Evolutionary conservation across 2,329 filamentous ascomycete genomes (phyloP).

Genomic region (Trichoderma arundinaceum): DNA sequence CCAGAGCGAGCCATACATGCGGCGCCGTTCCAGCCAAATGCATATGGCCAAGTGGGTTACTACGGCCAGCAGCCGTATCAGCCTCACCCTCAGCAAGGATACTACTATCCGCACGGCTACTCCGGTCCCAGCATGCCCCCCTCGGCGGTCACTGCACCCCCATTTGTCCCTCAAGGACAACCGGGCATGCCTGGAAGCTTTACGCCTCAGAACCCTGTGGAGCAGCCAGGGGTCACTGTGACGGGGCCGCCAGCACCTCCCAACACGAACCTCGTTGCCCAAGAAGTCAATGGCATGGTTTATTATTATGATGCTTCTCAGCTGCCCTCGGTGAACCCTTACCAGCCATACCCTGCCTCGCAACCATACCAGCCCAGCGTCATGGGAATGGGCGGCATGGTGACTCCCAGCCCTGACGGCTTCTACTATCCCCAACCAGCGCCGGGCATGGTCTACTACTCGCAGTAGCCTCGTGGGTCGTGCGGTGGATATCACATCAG

Average conservation of each 20-base stretch:
- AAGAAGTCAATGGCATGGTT: slow-evolving; percentile 94
- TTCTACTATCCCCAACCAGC: slow-evolving; percentile 72
- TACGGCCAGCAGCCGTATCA: slow-evolving; percentile 53
- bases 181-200: slow-evolving; percentile 51
- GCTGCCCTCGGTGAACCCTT: slow-evolving; percentile 60
- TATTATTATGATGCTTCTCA: slow-evolving; percentile 91
- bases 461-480: slow-evolving; percentile 54
- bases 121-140: slow-evolving; percentile 58
- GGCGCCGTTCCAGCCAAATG: slow-evolving; percentile 82
- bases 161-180: slow-evolving; percentile 63
- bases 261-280: slow-evolving; percentile 65
- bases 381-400: slow-evolving; percentile 79
- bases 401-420: slow-evolving; percentile 68
- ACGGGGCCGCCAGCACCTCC: slow-evolving; percentile 38
- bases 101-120: slow-evolving; percentile 70
- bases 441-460: slow-evolving; percentile 65
- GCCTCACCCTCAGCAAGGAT: slow-evolving; percentile 57
- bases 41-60: slow-evolving; percentile 64
- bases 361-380: slow-evolving; percentile 62
- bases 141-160: slow-evolving; percentile 52
- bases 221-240: slow-evolving; percentile 45
- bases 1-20: slow-evolving; percentile 92
- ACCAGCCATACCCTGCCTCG: slow-evolving; percentile 55
- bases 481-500: slow-evolving; percentile 35
- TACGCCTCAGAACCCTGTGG: slow-evolving; percentile 51